Evolutionary conservation across 2,329 filamentous ascomycete genomes (phyloP), one percentile per base, ranked within the genome.

Genomic region (Beauveria pseudobassiana): DNA sequence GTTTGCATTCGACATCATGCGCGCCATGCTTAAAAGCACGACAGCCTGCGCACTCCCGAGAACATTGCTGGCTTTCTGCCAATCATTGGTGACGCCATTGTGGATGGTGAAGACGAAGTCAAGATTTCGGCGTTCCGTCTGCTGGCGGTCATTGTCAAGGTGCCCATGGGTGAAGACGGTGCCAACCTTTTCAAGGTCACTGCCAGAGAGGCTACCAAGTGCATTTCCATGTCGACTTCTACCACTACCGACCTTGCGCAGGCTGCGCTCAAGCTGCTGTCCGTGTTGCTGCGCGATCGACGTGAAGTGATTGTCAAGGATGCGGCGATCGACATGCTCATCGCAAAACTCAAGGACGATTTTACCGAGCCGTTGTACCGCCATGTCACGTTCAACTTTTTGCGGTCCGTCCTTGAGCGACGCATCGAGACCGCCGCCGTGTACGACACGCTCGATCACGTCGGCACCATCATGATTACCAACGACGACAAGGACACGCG

Each of bases 341-440:
- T 98, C 4, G 85, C 87, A 64, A 89, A 90, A 63, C 79, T 98
- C 57, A 89, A 92, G 67, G 87, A 92, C 30, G 93, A 98, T 69
- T 82, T 99, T 53, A 96, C 96, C 34, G 91, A 98, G 71, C 92
- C 93, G 4, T 88, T 96, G 66, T 88, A 93, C 64, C 91, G 96
- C 65, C 93, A 96, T 67, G 86, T 96, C 48, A 95, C 91, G 0
- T 99, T 99, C 78, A 96, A 91, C 70, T 98, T 99, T 74, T 77
- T 99, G 63, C 88, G 93, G 48, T 89, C 91, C 1, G 87, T 98
- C 28, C 84, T 99, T 70, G 88, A 90, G 59, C 86, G 93, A 20
- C 93, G 89, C 71, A 81, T 98, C 49, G 84, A 96, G 69, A 92
- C 96, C 8, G 88, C 93, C 0, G 83, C 89, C 48, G 87, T 99